These are phyloP conservation scores for Magnolia officinalis DNA, from an alignment of 164 flowering plant species.

Conservation along the genomic window DNA sequence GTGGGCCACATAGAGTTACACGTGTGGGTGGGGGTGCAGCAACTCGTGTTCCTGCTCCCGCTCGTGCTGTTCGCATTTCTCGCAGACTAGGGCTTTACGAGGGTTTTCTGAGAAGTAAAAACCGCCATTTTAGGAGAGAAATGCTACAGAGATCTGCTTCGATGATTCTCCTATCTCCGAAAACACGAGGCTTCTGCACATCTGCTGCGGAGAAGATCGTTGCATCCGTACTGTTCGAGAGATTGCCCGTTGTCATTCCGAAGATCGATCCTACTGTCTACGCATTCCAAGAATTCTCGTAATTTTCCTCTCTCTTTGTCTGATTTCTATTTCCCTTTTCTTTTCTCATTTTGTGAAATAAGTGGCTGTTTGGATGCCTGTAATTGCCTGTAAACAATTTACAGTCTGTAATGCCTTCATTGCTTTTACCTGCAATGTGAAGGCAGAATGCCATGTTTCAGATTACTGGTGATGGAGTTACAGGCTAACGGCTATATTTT, in stretches of 20 bases:
- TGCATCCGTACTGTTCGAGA: slow-evolving; percentile 85
- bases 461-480: no score
- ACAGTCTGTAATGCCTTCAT: no score
- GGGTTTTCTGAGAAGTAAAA: not conserved
- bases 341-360: not conserved
- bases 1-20: no score
- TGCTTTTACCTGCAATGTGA: no score
- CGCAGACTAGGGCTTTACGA: not conserved
- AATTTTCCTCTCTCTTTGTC: slow-evolving; percentile 16
- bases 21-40: no score
- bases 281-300: slow-evolving; percentile 96
- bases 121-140: not conserved
- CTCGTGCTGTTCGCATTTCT: no score
- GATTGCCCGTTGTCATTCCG: slow-evolving; percentile 86
- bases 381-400: no score
- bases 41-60: no score
- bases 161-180: slow-evolving; percentile 25
- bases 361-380: not conserved
- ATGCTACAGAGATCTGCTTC: slow-evolving; percentile 12
- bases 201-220: slow-evolving; percentile 60
- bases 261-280: slow-evolving; percentile 87
- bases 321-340: not conserved
- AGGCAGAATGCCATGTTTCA: no score
- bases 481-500: no score
- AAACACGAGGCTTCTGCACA: slow-evolving; percentile 44